Evolutionary conservation across 2,329 filamentous ascomycete species (phyloP).

Genomic region (Trichoderma brevicompactum): DNA sequence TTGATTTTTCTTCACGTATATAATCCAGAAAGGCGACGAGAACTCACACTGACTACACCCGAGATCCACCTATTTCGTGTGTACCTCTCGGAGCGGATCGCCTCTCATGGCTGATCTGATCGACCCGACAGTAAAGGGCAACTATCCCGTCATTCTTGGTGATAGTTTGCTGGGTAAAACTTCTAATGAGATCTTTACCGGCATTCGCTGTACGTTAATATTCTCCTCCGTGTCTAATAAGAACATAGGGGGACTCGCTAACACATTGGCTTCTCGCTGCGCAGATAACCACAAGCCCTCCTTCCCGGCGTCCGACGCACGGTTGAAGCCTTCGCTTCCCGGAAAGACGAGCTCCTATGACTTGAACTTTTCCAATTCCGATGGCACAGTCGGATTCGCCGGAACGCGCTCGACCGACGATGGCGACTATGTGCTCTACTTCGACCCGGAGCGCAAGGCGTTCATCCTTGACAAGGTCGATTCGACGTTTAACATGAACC

Average conservation of each 20-base stretch:
- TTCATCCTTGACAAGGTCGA: conserved; percentile 83
- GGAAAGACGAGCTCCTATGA: conserved; percentile 60
- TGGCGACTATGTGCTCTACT: conserved; percentile 70
- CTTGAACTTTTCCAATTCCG: conserved; percentile 58
- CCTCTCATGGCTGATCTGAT: conserved; percentile 47
- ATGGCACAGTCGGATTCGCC: conserved; percentile 62
- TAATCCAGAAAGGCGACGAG: background rate
- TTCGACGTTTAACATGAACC: conserved; percentile 86
- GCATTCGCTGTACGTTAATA: conserved; percentile 57
- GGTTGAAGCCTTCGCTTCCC: conserved; percentile 55
- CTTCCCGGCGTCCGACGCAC: conserved; percentile 54
- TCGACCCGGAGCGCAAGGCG: conserved; percentile 72
- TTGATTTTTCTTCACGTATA: background rate
- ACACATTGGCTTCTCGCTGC: conserved; percentile 29
- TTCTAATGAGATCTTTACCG: conserved; percentile 62
- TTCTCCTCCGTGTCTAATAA: no score
- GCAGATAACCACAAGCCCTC: conserved; percentile 67
- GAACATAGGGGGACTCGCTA: background rate
- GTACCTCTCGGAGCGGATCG: conserved; percentile 3
- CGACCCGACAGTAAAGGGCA: conserved; percentile 63
- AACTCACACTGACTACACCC: background rate
- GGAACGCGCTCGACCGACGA: conserved; percentile 62
- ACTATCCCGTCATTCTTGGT: conserved; percentile 67
- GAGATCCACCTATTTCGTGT: background rate
- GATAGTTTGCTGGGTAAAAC: conserved; percentile 62